Evolutionary conservation across 139 green algal genomes (phyloP).

Genomic region (Pedinophyceae sp.): DNA sequence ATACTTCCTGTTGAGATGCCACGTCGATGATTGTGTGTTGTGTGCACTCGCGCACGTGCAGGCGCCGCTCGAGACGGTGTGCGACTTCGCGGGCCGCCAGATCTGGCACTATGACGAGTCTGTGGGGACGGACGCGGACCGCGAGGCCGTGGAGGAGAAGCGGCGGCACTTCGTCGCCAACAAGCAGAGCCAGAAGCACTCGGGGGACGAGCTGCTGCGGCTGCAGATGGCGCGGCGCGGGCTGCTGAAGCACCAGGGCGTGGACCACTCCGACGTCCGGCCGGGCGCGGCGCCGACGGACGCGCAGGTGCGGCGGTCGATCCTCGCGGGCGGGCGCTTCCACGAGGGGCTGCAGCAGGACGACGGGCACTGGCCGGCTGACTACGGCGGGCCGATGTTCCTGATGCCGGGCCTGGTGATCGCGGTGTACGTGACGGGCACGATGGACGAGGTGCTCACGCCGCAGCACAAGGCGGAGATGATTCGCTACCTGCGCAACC

Average conservation of each 20-base stretch:
- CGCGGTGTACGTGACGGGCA: constrained; percentile 53
- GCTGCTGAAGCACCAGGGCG: not conserved
- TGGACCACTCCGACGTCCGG: not conserved
- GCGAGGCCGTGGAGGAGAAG: constrained; percentile 33
- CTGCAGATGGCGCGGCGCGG: constrained; percentile 25
- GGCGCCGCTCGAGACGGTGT: constrained; percentile 21
- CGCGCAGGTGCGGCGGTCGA: not conserved
- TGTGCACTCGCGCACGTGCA: too few relatives aligned
- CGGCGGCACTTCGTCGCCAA: constrained; percentile 25
- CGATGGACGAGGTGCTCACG: constrained; percentile 56
- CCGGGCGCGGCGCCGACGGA: not conserved
- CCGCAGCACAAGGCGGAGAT: constrained; percentile 44
- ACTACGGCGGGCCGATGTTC: constrained; percentile 99
- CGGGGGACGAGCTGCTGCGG: constrained; percentile 68
- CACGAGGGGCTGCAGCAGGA: constrained; percentile 51
- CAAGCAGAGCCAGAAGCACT: constrained; percentile 38
- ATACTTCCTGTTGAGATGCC: too few relatives aligned
- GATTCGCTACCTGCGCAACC: constrained; percentile 83
- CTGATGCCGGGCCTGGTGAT: constrained; percentile 93
- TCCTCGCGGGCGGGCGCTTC: constrained; percentile 1
- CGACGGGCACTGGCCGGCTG: constrained; percentile 89
- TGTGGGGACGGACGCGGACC: constrained; percentile 40
- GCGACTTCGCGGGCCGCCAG: constrained; percentile 17
- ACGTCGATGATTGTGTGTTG: too few relatives aligned
- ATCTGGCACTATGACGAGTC: constrained; percentile 15